These are phyloP conservation scores for Colletotrichum salicis DNA, from an alignment of 2,329 filamentous ascomycete species.

Conservation along the genomic window DNA sequence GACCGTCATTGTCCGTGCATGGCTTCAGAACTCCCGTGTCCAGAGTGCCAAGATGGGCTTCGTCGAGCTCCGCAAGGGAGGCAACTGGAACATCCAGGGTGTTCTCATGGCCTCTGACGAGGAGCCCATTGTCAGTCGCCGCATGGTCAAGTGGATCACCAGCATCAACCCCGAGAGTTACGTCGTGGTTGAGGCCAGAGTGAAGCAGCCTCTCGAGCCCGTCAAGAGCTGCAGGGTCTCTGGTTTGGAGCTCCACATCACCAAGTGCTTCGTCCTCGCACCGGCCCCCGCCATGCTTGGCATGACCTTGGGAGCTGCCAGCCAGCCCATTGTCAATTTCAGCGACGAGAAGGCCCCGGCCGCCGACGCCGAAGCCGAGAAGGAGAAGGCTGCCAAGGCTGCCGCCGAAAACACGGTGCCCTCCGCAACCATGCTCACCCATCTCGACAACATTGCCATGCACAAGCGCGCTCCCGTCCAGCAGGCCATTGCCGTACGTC, in stretches of 20 bases:
- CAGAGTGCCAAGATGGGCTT: conserved; percentile 94
- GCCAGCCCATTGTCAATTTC: conserved; percentile 66
- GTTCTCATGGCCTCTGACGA: conserved; percentile 78
- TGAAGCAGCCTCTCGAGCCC: conserved; percentile 85
- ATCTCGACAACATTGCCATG: conserved; percentile 91
- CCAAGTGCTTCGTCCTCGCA: conserved; percentile 83
- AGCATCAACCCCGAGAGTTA: conserved; percentile 82
- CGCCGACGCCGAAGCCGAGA: conserved; percentile 40
- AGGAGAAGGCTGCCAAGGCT: conserved; percentile 49
- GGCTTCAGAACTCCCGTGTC: conserved; percentile 86
- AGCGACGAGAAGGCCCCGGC: conserved; percentile 63
- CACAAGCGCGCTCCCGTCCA: conserved; percentile 92
- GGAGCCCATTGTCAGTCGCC: conserved; percentile 71
- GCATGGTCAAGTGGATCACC: conserved; percentile 94
- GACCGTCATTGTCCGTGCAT: conserved; percentile 79
- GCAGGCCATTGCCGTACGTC: conserved; percentile 81
- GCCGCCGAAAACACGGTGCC: conserved; percentile 44
- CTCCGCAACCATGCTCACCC: conserved; percentile 79
- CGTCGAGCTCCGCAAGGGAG: conserved; percentile 82
- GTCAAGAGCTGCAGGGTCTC: conserved; percentile 88
- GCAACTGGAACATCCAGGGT: conserved; percentile 82
- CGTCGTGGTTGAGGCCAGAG: conserved; percentile 80
- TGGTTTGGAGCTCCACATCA: conserved; percentile 86
- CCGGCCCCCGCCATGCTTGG: conserved; percentile 67
- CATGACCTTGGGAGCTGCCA: conserved; percentile 66